These are phyloP conservation scores for Kalaharituber pfeilii DNA, from an alignment of 2,329 filamentous ascomycete species.

Conservation along the genomic window DNA sequence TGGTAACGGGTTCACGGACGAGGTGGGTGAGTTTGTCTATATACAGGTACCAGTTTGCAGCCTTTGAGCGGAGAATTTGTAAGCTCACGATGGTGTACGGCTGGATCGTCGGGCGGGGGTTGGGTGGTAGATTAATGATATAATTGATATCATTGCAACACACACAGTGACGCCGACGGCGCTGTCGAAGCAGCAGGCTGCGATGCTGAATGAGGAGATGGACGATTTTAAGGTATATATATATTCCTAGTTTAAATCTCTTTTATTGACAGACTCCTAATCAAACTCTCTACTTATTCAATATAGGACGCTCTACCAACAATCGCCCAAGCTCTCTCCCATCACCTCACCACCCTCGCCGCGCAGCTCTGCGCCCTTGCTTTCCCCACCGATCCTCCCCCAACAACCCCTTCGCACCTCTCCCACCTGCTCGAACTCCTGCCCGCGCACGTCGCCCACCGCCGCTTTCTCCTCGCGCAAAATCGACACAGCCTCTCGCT, in stretches of 20 bases:
- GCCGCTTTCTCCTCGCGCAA: slow-evolving; percentile 1
- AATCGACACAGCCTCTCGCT: background rate
- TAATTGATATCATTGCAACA: slow-evolving; percentile 6
- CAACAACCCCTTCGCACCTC: background rate
- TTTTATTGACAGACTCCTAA: too few relatives aligned
- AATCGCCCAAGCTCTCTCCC: slow-evolving; percentile 12
- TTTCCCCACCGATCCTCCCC: slow-evolving; percentile 12
- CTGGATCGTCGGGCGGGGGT: too few relatives aligned
- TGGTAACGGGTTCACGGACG: slow-evolving; percentile 10
- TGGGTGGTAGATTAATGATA: slow-evolving; percentile 13
- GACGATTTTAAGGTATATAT: background rate
- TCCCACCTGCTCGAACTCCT: slow-evolving; percentile 12
- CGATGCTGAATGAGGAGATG: background rate
- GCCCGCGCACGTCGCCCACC: slow-evolving; percentile 15
- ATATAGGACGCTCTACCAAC: slow-evolving; percentile 12
- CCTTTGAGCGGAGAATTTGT: slow-evolving; percentile 11
- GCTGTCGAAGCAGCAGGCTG: slow-evolving; percentile 4
- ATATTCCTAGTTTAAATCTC: too few relatives aligned
- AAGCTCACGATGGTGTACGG: too few relatives aligned
- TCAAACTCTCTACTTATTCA: too few relatives aligned
- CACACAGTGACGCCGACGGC: slow-evolving; percentile 1
- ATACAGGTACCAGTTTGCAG: background rate
- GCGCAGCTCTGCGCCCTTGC: slow-evolving; percentile 11
- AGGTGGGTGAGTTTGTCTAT: slow-evolving; percentile 6
- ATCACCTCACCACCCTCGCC: slow-evolving; percentile 7